Evolutionary conservation across 2,329 filamentous ascomycete genomes (phyloP), one percentile per base, ranked within the genome.

Genomic region (Hypoxylon sp.): DNA sequence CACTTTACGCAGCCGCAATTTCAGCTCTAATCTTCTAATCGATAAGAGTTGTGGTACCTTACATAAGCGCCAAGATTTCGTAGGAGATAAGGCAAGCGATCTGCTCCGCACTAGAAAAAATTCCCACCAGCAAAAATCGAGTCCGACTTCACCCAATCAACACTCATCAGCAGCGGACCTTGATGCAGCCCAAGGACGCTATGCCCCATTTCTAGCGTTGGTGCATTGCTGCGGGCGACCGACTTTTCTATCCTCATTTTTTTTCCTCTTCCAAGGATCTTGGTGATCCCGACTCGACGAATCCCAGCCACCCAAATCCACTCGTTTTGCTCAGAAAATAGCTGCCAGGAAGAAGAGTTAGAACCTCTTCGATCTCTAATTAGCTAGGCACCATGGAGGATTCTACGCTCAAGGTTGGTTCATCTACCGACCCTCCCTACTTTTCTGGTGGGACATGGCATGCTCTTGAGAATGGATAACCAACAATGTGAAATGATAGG

Each of bases 341-440:
- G 14, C 9, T 46, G 3, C 19, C 25, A 36, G 21, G 10, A 23
- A 57, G 19, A 4, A 34, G 25, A 10, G 28, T 49, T 14, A 19
- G n/a, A 38, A 23, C 38, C 30, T 28, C 32, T 7, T 3, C 23
- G 45, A n/a, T 30, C 13, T 7, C 11, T 28, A 32, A n/a, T 45
- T 30, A 3, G 28, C 34, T 43, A 14, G 53, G 46, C 63, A 76
- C 63, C 49, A 84, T 84, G 82, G 79, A 79, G 69, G 82, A 84
- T 58, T 78, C 80, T 61, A 81, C 82, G 71, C 76, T 85, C 72
- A 82, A 84, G 81, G 83, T 84, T 78, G 73, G 82, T 83, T 72
- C 56, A 66, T 51, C 60, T 46, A 4, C 57, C 52, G 11, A 51
- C 62, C 53, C 64, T 48, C 23, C 19, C 48, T 56, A 36, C 55